phyloP scores from a whole-genome alignment of 768 basidiomycete genomes.

The Rhodotorula kratochvilovae region DNA sequence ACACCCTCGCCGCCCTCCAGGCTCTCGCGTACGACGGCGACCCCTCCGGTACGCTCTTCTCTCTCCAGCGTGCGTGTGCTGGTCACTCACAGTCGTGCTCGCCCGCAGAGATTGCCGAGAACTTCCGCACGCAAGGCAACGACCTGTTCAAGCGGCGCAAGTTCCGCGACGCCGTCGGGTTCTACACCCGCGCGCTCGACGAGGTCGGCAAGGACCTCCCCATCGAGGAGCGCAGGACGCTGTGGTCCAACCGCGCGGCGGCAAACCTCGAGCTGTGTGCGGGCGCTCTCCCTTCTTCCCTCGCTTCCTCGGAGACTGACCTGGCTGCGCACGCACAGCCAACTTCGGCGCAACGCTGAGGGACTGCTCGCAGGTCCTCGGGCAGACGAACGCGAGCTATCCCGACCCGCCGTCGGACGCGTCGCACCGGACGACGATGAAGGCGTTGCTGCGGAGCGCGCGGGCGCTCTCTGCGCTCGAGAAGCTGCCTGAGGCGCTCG shows the following conservation, averaged over 20 bases:
- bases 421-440: constrained; percentile 63
- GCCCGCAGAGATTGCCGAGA: constrained; percentile 71
- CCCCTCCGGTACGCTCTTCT: constrained; percentile 73
- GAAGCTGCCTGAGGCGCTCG: constrained; percentile 71
- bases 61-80: neutral
- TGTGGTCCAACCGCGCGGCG: constrained; percentile 85
- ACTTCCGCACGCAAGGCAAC: constrained; percentile 93
- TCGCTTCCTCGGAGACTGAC: neutral
- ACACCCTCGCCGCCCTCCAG: constrained; percentile 73
- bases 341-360: constrained; percentile 81
- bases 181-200: constrained; percentile 86
- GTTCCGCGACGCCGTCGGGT: constrained; percentile 77
- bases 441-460: constrained; percentile 82
- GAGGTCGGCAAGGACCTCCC: constrained; percentile 65
- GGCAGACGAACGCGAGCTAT: constrained; percentile 4
- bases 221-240: constrained; percentile 50
- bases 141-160: constrained; percentile 85
- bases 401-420: constrained; percentile 35
- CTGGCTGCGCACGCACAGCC: constrained; percentile 52
- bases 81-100: neutral
- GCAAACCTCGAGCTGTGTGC: constrained; percentile 83
- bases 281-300: constrained; percentile 44
- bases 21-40: constrained; percentile 82
- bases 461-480: constrained; percentile 69
- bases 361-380: constrained; percentile 72